Evolutionary conservation across 768 basidiomycete species (phyloP), one percentile per base, ranked within the genome.

Genomic region (Hypholoma fasciculare): DNA sequence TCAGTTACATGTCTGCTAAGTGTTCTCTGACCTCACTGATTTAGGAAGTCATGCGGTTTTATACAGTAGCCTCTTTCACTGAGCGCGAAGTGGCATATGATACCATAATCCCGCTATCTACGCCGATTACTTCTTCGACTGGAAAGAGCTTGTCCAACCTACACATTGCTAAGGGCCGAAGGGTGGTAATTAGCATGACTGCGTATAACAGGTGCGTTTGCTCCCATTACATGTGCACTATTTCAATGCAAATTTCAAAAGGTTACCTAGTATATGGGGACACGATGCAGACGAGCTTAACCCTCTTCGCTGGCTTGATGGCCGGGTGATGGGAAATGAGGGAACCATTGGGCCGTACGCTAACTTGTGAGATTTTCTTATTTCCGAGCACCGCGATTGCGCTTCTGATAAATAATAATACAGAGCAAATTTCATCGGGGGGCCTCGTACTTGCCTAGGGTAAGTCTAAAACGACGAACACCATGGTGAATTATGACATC

Each of bases 391-490:
- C 30, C 30, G 9, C 9, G 30, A 34, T 7, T 9, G 16, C 6
- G 27, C 30, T 37, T 16, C 4, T 19, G 14, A 19, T 20, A 26
- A 23, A 9, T 14, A 9, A 19, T 9, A 13, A 30, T 52, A 34
- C 20, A 58, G 57, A n/a, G 17, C 50, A 14, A 52, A 39, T 4
- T 58, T 58, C 20, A 40, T 58, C 16, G 57, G 57, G 6, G 57
- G 57, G 1, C 57, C 57, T 19, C 57, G 57, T 27, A 47, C 52
- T 46, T 58, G 57, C 43, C n/a, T 58, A 12, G 57, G 57, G 57
- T 58, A 14, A 12, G 57, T 58, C 17, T 9, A 34, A 34, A 2
- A 12, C 13, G 26, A 6, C 40, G 3, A 19, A 4, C 13, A 34
- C 20, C 17, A 39, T 13, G 30, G 9, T 3, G 42, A 13, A 26